Percentiles rank a stretch among this genome's conserved stretches.
These are phyloP conservation scores for Fraxinus americana DNA, from an alignment of 257 asterid species.

Conservation along the genomic window DNA sequence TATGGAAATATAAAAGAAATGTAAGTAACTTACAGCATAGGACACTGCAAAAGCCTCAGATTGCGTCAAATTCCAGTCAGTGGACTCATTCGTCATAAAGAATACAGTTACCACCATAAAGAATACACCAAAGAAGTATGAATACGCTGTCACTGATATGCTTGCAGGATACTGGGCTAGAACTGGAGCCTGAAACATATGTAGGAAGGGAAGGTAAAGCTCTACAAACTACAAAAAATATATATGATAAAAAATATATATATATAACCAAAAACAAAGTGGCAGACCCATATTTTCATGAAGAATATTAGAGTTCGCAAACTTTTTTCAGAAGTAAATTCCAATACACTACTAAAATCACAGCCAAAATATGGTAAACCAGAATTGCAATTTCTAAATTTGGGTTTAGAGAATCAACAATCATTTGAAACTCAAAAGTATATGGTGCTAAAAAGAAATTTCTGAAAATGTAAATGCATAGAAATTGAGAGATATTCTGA, in stretches of 20 bases:
- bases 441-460: not conserved
- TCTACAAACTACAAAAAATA: conserved; percentile 23
- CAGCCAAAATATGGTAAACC: not conserved
- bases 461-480: not conserved
- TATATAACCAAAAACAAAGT: not conserved
- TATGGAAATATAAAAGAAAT: not conserved
- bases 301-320: not conserved
- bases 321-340: not conserved
- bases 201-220: conserved; percentile 23
- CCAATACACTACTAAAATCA: not conserved
- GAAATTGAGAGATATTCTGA: not conserved
- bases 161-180: conserved; percentile 88
- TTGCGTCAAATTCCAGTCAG: conserved; percentile 75
- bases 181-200: conserved; percentile 76
- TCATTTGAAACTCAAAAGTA: not conserved
- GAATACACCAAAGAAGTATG: conserved; percentile 74
- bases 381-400: not conserved
- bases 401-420: not conserved
- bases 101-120: conserved; percentile 71
- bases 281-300: conserved; percentile 6
- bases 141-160: conserved; percentile 86
- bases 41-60: conserved; percentile 80
- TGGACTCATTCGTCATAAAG: conserved; percentile 54
- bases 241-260: not conserved
- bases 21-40: conserved; percentile 76